These are phyloP conservation scores for Candolleomyces efflorescens DNA, from an alignment of 768 basidiomycete species.

Conservation along the genomic window DNA sequence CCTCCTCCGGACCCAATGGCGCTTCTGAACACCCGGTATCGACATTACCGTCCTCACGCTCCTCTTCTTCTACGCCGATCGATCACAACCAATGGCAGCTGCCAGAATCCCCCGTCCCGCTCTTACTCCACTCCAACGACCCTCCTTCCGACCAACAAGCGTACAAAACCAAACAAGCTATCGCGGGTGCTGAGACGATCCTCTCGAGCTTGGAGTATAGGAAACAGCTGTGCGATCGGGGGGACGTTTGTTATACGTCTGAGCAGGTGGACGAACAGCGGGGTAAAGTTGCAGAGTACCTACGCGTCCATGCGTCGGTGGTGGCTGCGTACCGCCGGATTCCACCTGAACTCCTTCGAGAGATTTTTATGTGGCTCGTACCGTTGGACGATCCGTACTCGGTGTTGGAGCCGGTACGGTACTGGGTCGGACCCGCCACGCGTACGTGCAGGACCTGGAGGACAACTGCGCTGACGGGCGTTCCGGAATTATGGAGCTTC, in stretches of 20 bases:
- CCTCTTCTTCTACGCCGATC: background rate
- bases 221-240: background rate
- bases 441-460: slow-evolving; percentile 1
- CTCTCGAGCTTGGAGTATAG: background rate
- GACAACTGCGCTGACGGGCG: background rate
- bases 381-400: background rate
- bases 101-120: slow-evolving; percentile 1
- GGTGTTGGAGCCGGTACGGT: background rate
- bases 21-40: no score
- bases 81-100: background rate
- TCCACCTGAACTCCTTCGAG: background rate
- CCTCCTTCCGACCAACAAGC: background rate
- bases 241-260: background rate
- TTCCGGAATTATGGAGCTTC: slow-evolving; percentile 5
- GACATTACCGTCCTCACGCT: no score
- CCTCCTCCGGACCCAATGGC: no score
- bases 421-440: background rate
- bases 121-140: background rate
- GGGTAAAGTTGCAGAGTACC: background rate
- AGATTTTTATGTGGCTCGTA: slow-evolving; percentile 2
- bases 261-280: background rate
- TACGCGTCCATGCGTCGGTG: background rate
- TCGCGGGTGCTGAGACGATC: background rate
- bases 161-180: background rate
- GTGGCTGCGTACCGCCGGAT: background rate